Evolutionary conservation across 768 basidiomycete species (phyloP).

Genomic region (Serendipita vermifera): DNA sequence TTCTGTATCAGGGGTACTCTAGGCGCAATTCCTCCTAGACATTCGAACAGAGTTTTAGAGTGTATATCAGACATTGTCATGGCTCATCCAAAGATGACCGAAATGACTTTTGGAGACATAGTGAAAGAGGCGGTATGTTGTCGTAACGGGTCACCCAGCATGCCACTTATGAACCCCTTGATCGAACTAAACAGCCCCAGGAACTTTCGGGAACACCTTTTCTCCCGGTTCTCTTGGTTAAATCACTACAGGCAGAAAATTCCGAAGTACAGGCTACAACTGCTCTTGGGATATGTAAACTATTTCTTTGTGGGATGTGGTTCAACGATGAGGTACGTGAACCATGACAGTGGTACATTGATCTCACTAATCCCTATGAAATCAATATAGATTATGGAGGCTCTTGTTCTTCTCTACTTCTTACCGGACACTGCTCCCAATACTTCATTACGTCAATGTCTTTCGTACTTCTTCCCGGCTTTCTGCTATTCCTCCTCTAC

Average conservation of each 20-base stretch:
- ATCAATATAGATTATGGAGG: constrained; percentile 26
- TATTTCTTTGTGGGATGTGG: not conserved
- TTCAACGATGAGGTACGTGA: not conserved
- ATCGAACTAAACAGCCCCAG: too few relatives aligned
- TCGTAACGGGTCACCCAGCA: too few relatives aligned
- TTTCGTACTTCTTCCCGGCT: constrained; percentile 37
- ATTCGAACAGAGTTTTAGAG: not conserved
- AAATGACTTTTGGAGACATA: not conserved
- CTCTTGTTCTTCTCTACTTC: constrained; percentile 32
- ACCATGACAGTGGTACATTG: not conserved
- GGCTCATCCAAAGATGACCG: not conserved
- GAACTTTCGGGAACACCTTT: not conserved
- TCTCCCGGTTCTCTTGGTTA: not conserved
- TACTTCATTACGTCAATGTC: constrained; percentile 32
- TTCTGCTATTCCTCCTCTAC: constrained; percentile 33
- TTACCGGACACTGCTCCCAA: constrained; percentile 33
- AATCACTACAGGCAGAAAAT: not conserved
- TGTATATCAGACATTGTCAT: constrained; percentile 3
- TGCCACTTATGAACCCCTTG: too few relatives aligned
- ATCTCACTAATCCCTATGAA: not conserved
- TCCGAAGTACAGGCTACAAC: not conserved
- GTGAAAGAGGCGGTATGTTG: not conserved
- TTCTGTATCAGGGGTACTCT: not conserved
- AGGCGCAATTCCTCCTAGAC: not conserved
- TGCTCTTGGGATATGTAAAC: not conserved